A percentile compares a stretch with the other conserved stretches of the same genome.
Evolutionary conservation across 805 yeast species (phyloP).

Genomic region (Candida insectalens): DNA sequence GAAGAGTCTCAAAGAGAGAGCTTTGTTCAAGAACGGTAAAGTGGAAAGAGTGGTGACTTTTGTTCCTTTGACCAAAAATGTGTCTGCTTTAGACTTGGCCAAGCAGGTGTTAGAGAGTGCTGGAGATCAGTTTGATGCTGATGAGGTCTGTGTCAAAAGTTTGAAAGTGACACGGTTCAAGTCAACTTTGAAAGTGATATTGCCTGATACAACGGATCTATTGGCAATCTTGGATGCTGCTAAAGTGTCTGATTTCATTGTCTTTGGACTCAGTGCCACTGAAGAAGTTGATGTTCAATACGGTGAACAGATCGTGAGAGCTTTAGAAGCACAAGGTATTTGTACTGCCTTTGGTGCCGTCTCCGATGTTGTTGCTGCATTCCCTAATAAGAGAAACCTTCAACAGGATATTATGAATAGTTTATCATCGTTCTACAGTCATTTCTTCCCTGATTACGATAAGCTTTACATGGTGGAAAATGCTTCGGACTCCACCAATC

Average conservation of each 20-base stretch:
- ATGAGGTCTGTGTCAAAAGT: slow-evolving; percentile 40
- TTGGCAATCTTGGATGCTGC: slow-evolving; percentile 75
- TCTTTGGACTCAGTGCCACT: slow-evolving; percentile 82
- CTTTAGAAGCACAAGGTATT: slow-evolving; percentile 87
- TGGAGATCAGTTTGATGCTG: slow-evolving; percentile 22
- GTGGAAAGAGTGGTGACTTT: slow-evolving; percentile 80
- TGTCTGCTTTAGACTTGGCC: slow-evolving; percentile 47
- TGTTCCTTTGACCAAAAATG: slow-evolving; percentile 68
- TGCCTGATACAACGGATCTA: slow-evolving; percentile 61
- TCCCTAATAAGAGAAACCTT: slow-evolving; percentile 57
- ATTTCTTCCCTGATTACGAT: slow-evolving; percentile 75
- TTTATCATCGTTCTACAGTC: slow-evolving; percentile 53
- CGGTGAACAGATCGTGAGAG: slow-evolving; percentile 87
- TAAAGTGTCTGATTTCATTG: slow-evolving; percentile 78
- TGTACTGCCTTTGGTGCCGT: slow-evolving; percentile 73
- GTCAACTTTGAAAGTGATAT: slow-evolving; percentile 60
- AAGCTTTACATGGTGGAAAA: slow-evolving; percentile 64
- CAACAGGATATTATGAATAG: slow-evolving; percentile 64
- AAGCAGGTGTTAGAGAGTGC: slow-evolving; percentile 31
- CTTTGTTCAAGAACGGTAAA: slow-evolving; percentile 56
- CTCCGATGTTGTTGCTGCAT: slow-evolving; percentile 58
- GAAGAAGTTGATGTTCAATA: slow-evolving; percentile 69
- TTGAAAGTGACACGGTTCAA: slow-evolving; percentile 57
- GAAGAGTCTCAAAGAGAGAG: slow-evolving; percentile 47
- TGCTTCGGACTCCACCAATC: slow-evolving; percentile 59